These are phyloP conservation scores for Parascedosporium putredinis DNA, from an alignment of 2,329 filamentous ascomycete species.

Conservation along the genomic window DNA sequence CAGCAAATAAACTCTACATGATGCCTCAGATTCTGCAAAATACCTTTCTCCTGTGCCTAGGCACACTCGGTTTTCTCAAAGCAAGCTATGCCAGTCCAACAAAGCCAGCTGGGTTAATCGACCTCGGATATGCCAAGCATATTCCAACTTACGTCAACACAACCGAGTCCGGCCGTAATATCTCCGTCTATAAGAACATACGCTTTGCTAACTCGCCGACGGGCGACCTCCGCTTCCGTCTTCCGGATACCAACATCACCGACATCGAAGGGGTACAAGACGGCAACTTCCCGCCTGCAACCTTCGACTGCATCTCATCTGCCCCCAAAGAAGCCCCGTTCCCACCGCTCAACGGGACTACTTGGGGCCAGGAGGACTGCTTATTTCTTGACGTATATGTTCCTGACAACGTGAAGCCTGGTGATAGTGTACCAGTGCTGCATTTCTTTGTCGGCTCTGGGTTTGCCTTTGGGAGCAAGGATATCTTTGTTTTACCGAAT, in stretches of 20 bases:
- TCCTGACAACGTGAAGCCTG: conserved; percentile 12
- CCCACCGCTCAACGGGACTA: conserved; percentile 13
- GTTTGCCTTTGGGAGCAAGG: conserved; percentile 15
- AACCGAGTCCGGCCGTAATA: conserved; percentile 12
- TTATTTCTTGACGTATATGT: conserved; percentile 16
- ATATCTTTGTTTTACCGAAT: conserved; percentile 10
- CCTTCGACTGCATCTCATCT: conserved; percentile 12
- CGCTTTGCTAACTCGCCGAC: conserved; percentile 15
- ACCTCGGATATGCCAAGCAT: conserved; percentile 13
- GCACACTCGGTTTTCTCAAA: too few species aligned
- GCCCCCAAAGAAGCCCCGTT: conserved; percentile 11
- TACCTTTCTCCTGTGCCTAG: too few species aligned
- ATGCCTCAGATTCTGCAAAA: too few species aligned
- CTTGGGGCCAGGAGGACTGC: conserved; percentile 15
- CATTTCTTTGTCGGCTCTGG: conserved; percentile 13
- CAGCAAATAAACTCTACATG: too few species aligned
- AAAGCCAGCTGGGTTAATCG: conserved; percentile 11
- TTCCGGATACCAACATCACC: conserved; percentile 11
- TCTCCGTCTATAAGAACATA: conserved; percentile 17
- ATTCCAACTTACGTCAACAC: conserved; percentile 13
- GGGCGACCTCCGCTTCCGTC: conserved; percentile 16
- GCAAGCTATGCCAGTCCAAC: too few species aligned
- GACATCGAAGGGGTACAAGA: conserved; percentile 11
- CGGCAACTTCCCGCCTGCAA: conserved; percentile 5
- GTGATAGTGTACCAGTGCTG: conserved; percentile 14